Evolutionary conservation across 148 eudicot species (phyloP).

Genomic region (Chenopodium album): DNA sequence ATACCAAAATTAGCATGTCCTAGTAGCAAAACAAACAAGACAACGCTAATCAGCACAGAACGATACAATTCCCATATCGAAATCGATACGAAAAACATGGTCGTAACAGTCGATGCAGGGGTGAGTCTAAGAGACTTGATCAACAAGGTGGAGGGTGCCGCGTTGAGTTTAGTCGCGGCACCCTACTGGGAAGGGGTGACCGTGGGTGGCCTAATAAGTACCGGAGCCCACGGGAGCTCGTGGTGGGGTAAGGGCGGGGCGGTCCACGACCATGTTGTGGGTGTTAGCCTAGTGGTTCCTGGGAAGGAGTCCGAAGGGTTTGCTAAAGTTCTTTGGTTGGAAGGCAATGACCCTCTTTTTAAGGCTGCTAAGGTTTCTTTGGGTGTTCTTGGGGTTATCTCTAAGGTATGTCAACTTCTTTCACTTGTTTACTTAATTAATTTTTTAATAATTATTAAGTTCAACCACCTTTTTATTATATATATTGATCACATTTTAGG

Average conservation of each 20-base stretch:
- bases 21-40: neutral
- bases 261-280: slow-evolving; percentile 74
- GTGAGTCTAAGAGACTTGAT: slow-evolving; percentile 59
- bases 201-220: slow-evolving; percentile 58
- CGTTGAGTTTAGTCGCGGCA: slow-evolving; percentile 66
- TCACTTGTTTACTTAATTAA: neutral
- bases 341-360: slow-evolving; percentile 37
- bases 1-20: slow-evolving; percentile 82
- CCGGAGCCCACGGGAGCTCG: slow-evolving; percentile 86
- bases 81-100: slow-evolving; percentile 31
- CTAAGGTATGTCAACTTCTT: slow-evolving; percentile 48
- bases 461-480: neutral
- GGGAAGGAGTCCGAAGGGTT: slow-evolving; percentile 43
- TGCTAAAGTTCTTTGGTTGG: slow-evolving; percentile 53
- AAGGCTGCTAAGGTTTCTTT: slow-evolving; percentile 74
- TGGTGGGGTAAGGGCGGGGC: slow-evolving; percentile 89
- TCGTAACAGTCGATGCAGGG: slow-evolving; percentile 70
- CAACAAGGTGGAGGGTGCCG: slow-evolving; percentile 44
- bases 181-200: slow-evolving; percentile 91
- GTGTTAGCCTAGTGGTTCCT: slow-evolving; percentile 53
- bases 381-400: slow-evolving; percentile 75
- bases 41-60: slow-evolving; percentile 63
- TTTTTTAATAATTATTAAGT: too few species aligned
- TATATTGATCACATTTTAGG: too few species aligned
- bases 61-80: slow-evolving; percentile 36